A percentile compares a stretch with the other conserved stretches of the same genome.
phyloP scores from a whole-genome alignment of 208 protist genomes.

The Acanthamoeba culbertsoni region DNA sequence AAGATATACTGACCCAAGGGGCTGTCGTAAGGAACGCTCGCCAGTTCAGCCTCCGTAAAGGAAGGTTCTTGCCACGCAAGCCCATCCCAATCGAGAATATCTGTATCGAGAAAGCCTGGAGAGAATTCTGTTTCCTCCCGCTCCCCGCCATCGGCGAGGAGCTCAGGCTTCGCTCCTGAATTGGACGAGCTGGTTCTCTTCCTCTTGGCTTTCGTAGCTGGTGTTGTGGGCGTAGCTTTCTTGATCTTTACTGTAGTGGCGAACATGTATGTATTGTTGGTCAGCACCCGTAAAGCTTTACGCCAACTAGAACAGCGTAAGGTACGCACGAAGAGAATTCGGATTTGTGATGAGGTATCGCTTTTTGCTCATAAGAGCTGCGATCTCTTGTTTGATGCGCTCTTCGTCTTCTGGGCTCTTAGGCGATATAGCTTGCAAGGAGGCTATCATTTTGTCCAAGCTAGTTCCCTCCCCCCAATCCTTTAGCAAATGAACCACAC shows the following conservation, averaged over 20 bases:
- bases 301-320: neutral
- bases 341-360: slow-evolving; percentile 70
- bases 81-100: neutral
- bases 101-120: neutral
- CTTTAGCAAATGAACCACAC: no score
- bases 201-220: neutral
- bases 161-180: neutral
- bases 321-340: neutral
- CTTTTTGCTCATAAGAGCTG: slow-evolving; percentile 65
- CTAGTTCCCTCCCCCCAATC: no score
- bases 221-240: neutral
- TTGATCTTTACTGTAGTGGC: neutral
- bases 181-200: no score
- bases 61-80: neutral
- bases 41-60: neutral
- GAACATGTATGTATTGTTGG: neutral
- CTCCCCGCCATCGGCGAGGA: neutral
- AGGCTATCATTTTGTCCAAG: slow-evolving; percentile 75
- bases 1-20: neutral
- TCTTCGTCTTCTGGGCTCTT: slow-evolving; percentile 69
- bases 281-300: neutral
- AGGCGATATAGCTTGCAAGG: slow-evolving; percentile 57
- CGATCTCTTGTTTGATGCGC: slow-evolving; percentile 72
- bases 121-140: neutral
- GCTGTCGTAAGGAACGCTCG: neutral